Conservation (phyloP, 352 stramenopile genomes). For the Pythium brachiatum region DNA sequence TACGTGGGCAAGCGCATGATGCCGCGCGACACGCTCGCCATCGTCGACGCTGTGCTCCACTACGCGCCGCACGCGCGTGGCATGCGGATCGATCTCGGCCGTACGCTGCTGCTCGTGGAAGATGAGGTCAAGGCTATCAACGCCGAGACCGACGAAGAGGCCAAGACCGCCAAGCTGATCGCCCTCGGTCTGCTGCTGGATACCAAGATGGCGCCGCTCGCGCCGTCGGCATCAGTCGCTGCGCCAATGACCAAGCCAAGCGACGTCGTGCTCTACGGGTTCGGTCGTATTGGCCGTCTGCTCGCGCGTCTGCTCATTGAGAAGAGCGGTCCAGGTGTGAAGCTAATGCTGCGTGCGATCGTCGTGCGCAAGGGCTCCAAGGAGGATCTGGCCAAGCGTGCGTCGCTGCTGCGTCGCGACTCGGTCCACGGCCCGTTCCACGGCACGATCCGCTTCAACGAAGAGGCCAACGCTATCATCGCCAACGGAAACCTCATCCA, state of each 20-base stretch:
- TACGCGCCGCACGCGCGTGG: slow-evolving; percentile 54
- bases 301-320: slow-evolving; percentile 77
- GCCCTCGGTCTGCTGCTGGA: slow-evolving; percentile 55
- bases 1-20: slow-evolving; percentile 80
- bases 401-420: slow-evolving; percentile 80
- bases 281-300: slow-evolving; percentile 85
- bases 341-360: slow-evolving; percentile 87
- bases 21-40: slow-evolving; percentile 68
- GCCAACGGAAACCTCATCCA: slow-evolving; percentile 87
- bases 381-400: slow-evolving; percentile 80
- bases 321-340: slow-evolving; percentile 80
- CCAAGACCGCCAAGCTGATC: slow-evolving; percentile 43
- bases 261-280: slow-evolving; percentile 86
- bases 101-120: slow-evolving; percentile 70
- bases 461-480: slow-evolving; percentile 84
- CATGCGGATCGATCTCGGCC: slow-evolving; percentile 80
- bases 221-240: slow-evolving; percentile 11
- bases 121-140: slow-evolving; percentile 52
- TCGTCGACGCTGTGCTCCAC: slow-evolving; percentile 61
- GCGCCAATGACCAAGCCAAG: slow-evolving; percentile 53
- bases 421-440: slow-evolving; percentile 85
- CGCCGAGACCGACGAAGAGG: slow-evolving; percentile 27
- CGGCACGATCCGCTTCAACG: slow-evolving; percentile 81
- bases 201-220: slow-evolving; percentile 52
- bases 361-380: slow-evolving; percentile 85